A percentile compares a stretch with the other conserved stretches of the same genome.
These are phyloP conservation scores for Dactylonectria macrodidyma DNA, from an alignment of 2,329 filamentous ascomycete genomes.

Conservation along the genomic window DNA sequence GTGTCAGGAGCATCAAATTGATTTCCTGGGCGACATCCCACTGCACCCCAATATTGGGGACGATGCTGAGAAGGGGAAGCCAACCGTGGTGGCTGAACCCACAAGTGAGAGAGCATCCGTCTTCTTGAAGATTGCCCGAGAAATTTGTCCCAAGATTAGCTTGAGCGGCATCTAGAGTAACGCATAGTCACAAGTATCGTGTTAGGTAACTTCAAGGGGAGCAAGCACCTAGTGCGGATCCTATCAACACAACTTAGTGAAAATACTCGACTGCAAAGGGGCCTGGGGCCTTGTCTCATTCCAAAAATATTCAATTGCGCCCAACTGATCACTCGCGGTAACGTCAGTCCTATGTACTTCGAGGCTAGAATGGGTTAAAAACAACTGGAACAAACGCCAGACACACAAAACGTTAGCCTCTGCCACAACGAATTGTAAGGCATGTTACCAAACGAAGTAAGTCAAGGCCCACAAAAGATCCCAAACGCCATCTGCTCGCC, in stretches of 20 bases:
- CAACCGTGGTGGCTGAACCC: conserved; percentile 91
- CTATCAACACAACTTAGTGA: conserved; percentile 41
- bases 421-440: conserved; percentile 52
- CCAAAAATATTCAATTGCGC: conserved; percentile 42
- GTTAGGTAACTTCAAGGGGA: conserved; percentile 21
- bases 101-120: conserved; percentile 78
- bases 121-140: conserved; percentile 79
- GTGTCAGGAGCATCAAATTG: conserved; percentile 80
- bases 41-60: conserved; percentile 89
- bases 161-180: conserved; percentile 37
- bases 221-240: conserved; percentile 12
- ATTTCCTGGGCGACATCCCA: conserved; percentile 91
- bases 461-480: conserved; percentile 46
- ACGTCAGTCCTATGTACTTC: conserved; percentile 42
- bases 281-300: conserved; percentile 20
- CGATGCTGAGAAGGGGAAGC: conserved; percentile 88
- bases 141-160: conserved; percentile 63
- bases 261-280: conserved; percentile 29
- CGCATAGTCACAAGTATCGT: conserved; percentile 19
- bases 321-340: conserved; percentile 29
- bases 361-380: conserved; percentile 31
- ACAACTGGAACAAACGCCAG: conserved; percentile 45
- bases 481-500: conserved; percentile 45
- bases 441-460: conserved; percentile 55
- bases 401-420: conserved; percentile 59